Base-by-base conservation (phyloP, 345 rosid genomes). In the Bruguiera gymnorhiza region DNA sequence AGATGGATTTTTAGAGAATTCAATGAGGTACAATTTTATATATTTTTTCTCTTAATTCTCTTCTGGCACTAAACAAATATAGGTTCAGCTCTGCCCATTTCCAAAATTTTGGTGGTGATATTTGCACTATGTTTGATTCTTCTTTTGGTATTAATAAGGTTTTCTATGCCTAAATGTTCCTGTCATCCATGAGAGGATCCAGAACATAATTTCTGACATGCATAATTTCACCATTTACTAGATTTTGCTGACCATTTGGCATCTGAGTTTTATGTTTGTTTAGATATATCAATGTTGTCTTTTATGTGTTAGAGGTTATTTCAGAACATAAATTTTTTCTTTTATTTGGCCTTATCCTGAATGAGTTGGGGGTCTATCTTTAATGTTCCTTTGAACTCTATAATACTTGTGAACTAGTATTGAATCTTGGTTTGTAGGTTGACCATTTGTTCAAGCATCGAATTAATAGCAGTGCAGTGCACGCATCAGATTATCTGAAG, bases 391-490 rank as follows among this genome's bases (percentile, higher is more conserved):
- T 59, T 36, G 57, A 61, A 19, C 51, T 27, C 23, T 55, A 60
- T 15, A 23, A 29, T 50, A 36, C 37, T 27, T 51, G 16, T 51
- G 57, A 53, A 43, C 50, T 65, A 23, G 62, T 39, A 8, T 16
- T 32, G 24, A 36, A 15, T 34, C 66, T 43, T 65, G 29, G 68
- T 48, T 76, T 67, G 52, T 84, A 92, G 99, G 99, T 90, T 70
- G 99, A 96, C 72, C 98, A 96, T 88, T 82, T 96, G 81, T 96
- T 96, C 89, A 90, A 84, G 90, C 99, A 92, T 73, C 91, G 98
- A 74, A 86, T 96, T 52, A 92, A 85, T 73, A 87, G 96, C 87
- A 92, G 99, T 73, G 85, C 85, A 39, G 72, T 79, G 36, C 88
- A 89, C 51, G 96, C 99, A 58, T 90, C 97, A 65, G 90, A 90